Evolutionary conservation across 2,329 filamentous ascomycete species (phyloP).

Genomic region (Nothophaeocryptopus gaeumannii): DNA sequence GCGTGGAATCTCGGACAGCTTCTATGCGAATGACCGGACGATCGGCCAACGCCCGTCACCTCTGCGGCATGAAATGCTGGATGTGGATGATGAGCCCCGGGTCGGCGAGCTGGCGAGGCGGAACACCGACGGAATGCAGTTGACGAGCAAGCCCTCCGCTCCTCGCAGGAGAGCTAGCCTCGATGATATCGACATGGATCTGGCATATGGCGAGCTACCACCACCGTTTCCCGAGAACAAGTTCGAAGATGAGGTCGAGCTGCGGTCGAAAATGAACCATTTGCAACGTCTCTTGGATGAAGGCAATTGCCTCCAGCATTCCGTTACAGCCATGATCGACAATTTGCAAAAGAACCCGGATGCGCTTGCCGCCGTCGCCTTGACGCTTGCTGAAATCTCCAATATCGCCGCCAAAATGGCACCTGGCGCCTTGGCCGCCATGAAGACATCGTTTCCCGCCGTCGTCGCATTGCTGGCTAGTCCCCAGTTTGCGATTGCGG

Average conservation of each 20-base stretch:
- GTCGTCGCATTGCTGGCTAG: constrained; percentile 83
- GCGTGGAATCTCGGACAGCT: constrained; percentile 47
- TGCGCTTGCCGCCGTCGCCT: constrained; percentile 86
- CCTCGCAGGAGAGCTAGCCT: constrained; percentile 38
- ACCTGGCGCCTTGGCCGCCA: constrained; percentile 68
- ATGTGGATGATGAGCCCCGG: constrained; percentile 30
- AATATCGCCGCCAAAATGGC: constrained; percentile 79
- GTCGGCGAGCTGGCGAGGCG: constrained; percentile 42
- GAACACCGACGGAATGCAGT: constrained; percentile 40
- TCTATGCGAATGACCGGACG: constrained; percentile 41
- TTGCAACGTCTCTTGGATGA: constrained; percentile 79
- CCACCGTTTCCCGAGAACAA: constrained; percentile 58
- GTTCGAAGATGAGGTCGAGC: constrained; percentile 30
- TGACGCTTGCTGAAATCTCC: constrained; percentile 88
- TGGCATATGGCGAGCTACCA: constrained; percentile 83
- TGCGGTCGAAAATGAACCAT: constrained; percentile 60
- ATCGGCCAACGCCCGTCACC: constrained; percentile 29
- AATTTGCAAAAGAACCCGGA: constrained; percentile 81
- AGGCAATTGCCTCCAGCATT: constrained; percentile 83
- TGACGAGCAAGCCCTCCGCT: constrained; percentile 14
- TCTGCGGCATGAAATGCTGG: constrained; percentile 28
- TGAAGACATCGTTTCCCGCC: constrained; percentile 80
- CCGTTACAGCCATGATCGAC: constrained; percentile 76
- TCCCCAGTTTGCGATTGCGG: constrained; percentile 92
- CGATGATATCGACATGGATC: constrained; percentile 75